Evolutionary conservation across 306 rosid genomes (phyloP).

Genomic region (Medicago lupulina): DNA sequence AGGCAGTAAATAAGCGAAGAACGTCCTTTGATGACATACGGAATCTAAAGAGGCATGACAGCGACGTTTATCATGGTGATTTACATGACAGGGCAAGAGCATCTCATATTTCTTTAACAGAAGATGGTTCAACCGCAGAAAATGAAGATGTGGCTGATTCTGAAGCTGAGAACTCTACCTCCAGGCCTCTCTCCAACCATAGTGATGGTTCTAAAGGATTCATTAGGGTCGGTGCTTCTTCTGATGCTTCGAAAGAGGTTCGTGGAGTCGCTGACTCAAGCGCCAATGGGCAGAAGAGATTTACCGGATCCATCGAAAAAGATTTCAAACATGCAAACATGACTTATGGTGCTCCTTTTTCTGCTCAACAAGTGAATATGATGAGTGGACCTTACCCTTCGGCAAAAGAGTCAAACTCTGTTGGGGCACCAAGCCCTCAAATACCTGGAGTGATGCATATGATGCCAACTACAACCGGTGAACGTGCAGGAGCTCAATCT

Average conservation of each 20-base stretch:
- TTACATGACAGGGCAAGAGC: constrained; percentile 71
- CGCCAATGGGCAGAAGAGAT: constrained; percentile 72
- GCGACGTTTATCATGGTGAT: constrained; percentile 64
- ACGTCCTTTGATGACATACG: constrained; percentile 67
- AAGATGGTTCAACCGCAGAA: constrained; percentile 92
- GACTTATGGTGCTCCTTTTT: constrained; percentile 58
- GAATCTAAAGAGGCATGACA: constrained; percentile 73
- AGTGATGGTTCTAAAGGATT: constrained; percentile 67
- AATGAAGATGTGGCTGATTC: constrained; percentile 97
- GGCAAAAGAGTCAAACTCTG: constrained; percentile 62
- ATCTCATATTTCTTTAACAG: constrained; percentile 73
- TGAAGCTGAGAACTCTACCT: constrained; percentile 82
- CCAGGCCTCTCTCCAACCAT: constrained; percentile 62
- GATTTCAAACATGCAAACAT: constrained; percentile 68
- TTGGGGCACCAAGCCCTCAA: constrained; percentile 53
- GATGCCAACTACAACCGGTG: constrained; percentile 61
- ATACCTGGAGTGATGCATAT: constrained; percentile 76
- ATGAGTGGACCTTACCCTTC: constrained; percentile 65
- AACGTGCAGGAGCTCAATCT: constrained; percentile 62
- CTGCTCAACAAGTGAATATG: constrained; percentile 69
- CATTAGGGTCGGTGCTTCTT: constrained; percentile 58
- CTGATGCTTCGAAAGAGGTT: constrained; percentile 68
- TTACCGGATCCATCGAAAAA: constrained; percentile 60
- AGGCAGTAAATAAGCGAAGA: constrained; percentile 66
- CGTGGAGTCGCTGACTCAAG: constrained; percentile 54